A percentile compares a stretch with the other conserved stretches of the same genome.
phyloP scores from a whole-genome alignment of 2,329 filamentous ascomycete genomes.

The Bipolaris zeicola region DNA sequence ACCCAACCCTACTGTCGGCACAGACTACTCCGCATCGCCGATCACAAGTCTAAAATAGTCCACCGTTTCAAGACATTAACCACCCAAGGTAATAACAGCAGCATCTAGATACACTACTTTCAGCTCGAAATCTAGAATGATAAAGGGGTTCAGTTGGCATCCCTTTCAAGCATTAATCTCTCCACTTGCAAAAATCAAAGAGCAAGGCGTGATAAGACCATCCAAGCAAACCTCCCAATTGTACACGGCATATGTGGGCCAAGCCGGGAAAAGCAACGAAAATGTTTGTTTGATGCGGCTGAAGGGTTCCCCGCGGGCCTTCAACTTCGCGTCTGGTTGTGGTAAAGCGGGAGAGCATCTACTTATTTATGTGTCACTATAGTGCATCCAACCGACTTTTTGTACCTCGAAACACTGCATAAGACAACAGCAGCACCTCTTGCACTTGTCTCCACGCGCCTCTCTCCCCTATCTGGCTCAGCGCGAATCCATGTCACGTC shows the following conservation, averaged over 20 bases:
- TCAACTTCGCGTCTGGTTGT: background rate
- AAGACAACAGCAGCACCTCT: background rate
- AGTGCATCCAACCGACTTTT: background rate
- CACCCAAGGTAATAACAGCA: background rate
- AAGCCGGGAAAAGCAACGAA: conserved; percentile 4
- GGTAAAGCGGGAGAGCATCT: background rate
- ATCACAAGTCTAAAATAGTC: background rate
- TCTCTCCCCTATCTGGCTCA: background rate
- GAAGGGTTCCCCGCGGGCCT: background rate
- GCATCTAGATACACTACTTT: background rate
- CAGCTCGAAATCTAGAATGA: background rate
- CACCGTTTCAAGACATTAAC: background rate
- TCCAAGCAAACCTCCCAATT: background rate
- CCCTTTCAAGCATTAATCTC: no score
- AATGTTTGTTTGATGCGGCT: background rate
- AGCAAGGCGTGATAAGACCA: background rate
- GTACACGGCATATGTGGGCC: background rate
- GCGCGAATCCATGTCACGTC: background rate
- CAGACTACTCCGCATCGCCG: background rate
- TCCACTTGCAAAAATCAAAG: background rate
- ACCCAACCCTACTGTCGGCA: background rate
- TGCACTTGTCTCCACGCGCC: background rate
- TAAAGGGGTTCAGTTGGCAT: background rate
- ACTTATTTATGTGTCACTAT: background rate
- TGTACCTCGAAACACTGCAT: background rate